These are phyloP conservation scores for bread wheat (Triticum aestivum) DNA, from an alignment of 176 grass and related monocot genomes.

Conservation along the genomic window IWGSC_CS_RefSeq_v2.1 NC_057808.1:236657433-236657932, in stretches of 20 bases:
- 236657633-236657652: neutral
- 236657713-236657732: neutral
- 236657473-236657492: neutral
- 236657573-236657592: neutral
- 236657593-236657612: neutral
- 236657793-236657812: neutral
- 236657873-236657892: neutral
- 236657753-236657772: neutral
- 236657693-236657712: neutral
- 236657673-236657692: constrained; percentile 2
- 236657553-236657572: neutral
- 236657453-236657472: neutral
- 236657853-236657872: neutral
- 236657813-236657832: neutral
- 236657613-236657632: constrained; percentile 14
- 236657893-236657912: neutral
- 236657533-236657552: neutral
- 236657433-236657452: neutral
- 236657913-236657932: neutral
- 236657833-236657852: neutral
- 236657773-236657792: neutral
- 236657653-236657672: constrained; percentile 9
- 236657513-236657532: neutral
- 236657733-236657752: neutral
- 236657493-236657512: neutral